These are phyloP conservation scores for Canariomyces notabilis DNA, from an alignment of 2,329 filamentous ascomycete species.

Conservation along the genomic window DNA sequence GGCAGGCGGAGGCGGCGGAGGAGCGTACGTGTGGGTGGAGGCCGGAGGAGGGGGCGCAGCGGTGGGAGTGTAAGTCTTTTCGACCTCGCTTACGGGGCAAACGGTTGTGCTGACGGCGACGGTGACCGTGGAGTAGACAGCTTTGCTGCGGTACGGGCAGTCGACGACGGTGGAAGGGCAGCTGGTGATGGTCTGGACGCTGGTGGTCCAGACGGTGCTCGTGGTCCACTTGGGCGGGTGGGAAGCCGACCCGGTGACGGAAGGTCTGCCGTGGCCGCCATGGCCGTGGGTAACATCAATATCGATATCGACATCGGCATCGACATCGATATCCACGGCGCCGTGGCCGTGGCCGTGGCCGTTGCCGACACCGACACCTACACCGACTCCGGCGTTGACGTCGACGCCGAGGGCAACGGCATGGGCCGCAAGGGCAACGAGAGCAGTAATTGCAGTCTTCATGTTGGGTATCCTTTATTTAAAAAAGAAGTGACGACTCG, in stretches of 20 bases:
- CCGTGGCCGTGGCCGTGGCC: no score
- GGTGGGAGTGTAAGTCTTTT: conserved; percentile 10
- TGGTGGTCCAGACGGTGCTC: conserved; percentile 38
- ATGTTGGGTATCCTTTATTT: conserved; percentile 11
- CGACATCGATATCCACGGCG: not conserved
- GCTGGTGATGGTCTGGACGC: conserved; percentile 36
- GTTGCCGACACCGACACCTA: not conserved
- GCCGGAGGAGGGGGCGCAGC: conserved; percentile 3
- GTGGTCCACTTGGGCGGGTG: conserved; percentile 36
- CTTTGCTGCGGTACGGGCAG: conserved; percentile 37
- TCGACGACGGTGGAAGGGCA: conserved; percentile 33
- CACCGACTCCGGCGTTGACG: not conserved
- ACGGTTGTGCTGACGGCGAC: conserved; percentile 39
- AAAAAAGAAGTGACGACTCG: not conserved
- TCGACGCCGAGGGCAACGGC: conserved; percentile 16
- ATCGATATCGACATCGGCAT: not conserved
- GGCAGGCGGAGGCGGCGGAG: conserved; percentile 9
- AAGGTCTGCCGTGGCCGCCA: conserved; percentile 5
- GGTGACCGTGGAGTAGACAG: conserved; percentile 35
- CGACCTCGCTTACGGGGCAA: conserved; percentile 35
- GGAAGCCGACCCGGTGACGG: conserved; percentile 10
- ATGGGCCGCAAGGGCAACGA: conserved; percentile 21
- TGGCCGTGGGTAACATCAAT: conserved; percentile 5
- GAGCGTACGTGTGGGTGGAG: conserved; percentile 10
- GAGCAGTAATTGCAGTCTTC: conserved; percentile 22